These are phyloP conservation scores for Colletotrichum sp. DNA, from an alignment of 2,329 filamentous ascomycete genomes.

Conservation along the genomic window DNA sequence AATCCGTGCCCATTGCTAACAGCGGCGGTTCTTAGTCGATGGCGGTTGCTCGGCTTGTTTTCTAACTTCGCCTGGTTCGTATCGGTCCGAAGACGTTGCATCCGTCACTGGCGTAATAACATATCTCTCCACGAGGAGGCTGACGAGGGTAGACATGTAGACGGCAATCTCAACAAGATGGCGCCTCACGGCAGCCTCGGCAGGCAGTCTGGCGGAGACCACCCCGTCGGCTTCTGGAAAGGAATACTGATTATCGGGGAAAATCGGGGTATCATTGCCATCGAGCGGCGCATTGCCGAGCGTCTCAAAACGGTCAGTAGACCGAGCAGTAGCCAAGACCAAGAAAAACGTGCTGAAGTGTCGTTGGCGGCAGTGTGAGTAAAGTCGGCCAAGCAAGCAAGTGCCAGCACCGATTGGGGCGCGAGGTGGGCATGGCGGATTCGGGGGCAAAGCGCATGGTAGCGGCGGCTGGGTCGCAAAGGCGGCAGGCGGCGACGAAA, in stretches of 20 bases:
- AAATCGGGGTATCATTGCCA: not conserved
- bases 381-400: not conserved
- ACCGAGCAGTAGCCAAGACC: not conserved
- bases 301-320: not conserved
- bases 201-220: not conserved
- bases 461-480: not conserved
- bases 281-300: not conserved
- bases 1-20: not conserved
- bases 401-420: not conserved
- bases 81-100: not conserved
- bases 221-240: not conserved
- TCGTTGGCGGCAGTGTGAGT: not conserved
- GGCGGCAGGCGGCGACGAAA: not conserved
- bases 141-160: not conserved
- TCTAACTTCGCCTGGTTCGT: not conserved
- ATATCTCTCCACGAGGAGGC: not conserved
- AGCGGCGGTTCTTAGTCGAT: not conserved
- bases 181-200: not conserved
- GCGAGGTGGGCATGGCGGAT: not conserved
- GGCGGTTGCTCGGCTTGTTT: not conserved
- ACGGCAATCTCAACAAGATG: not conserved
- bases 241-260: not conserved
- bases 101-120: not conserved
- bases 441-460: not conserved
- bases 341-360: not conserved